Base-by-base conservation (phyloP, 2,329 filamentous ascomycete genomes). In the Colletotrichum sp. region DNA sequence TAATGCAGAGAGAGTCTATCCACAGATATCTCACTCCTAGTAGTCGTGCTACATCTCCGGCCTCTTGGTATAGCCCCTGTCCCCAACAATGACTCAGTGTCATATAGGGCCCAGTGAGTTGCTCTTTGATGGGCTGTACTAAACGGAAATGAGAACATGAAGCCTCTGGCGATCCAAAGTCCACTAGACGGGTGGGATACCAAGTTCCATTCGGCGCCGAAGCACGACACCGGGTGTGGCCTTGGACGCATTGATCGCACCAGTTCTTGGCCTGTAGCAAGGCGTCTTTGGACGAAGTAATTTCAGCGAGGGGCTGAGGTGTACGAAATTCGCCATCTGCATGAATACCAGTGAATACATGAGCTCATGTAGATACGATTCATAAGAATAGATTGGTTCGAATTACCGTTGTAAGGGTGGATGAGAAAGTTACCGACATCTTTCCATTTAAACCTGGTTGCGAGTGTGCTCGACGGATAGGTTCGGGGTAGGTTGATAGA, bases 1-100 rank as follows among this genome's bases (percentile, higher is more conserved):
- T 32, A 12, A 77, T 77, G 36, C 76, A 77, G 6, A 77, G 67
- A 8, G 74, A 73, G 48, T 77, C 76, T 2, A 78, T 70, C 76
- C 76, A 78, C 9, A 77, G 16, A 15, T 70, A 78, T 3, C 64
- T 39, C 7, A 77, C 25, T 4, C 66, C 68, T 2, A 78, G 25
- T 1, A 16, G 9, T 8, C 71, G 6, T 9, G 75, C 66, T 12
- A 77, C 66, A 6, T 32, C 5, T 13, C 71, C 48, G 4, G 68
- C 65, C 5, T 78, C 71, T 15, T 6, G 75, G 15, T 77, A 62
- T 6, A 76, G 71, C 22, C 32, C 60, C 8, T 27, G 27, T 6
- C 72, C 72, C 72, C 72, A 74, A 39, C 72, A 74, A 32, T 74
- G 68, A 13, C 72, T 74, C 2, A 74, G 25, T 1, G 72, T 74